Percentiles rank a stretch among this genome's conserved stretches.
These are phyloP conservation scores for Citrus unshiu DNA, from an alignment of 345 rosid species.

Conservation along the genomic window DNA sequence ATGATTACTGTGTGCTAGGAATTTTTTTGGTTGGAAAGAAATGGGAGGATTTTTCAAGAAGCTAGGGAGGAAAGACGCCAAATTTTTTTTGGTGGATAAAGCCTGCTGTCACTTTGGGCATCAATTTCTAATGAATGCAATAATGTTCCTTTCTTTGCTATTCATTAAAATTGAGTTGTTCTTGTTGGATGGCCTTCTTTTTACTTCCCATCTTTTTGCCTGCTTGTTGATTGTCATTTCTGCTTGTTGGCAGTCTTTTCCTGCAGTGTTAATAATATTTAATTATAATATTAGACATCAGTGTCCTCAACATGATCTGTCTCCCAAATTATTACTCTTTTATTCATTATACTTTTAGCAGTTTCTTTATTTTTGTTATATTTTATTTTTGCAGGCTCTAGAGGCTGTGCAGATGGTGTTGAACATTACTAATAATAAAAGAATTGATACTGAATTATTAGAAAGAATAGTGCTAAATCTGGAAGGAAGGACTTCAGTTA, in stretches of 20 bases:
- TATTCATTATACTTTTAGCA: neutral
- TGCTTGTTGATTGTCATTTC: neutral
- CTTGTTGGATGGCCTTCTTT: neutral
- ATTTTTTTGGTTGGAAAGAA: neutral
- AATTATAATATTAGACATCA: neutral
- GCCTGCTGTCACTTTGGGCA: neutral
- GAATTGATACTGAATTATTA: constrained; percentile 53
- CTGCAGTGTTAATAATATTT: neutral
- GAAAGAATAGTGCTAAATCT: too few species aligned
- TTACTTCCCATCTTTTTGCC: neutral
- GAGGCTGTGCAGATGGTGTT: constrained; percentile 79
- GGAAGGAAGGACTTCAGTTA: too few species aligned
- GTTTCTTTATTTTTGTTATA: neutral
- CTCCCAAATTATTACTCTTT: neutral
- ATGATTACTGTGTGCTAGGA: neutral
- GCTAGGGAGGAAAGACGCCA: neutral
- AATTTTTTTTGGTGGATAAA: neutral
- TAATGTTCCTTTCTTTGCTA: neutral
- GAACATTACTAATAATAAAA: constrained; percentile 51
- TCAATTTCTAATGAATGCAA: neutral
- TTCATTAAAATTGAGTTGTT: neutral
- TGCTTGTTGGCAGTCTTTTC: neutral
- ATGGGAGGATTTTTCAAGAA: neutral
- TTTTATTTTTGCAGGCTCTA: constrained; percentile 51
- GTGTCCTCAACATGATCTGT: neutral